Percentiles rank a stretch among this genome's conserved stretches.
These are phyloP conservation scores for Lactifluus echinatus DNA, from an alignment of 768 basidiomycete species.

Conservation along the genomic window DNA sequence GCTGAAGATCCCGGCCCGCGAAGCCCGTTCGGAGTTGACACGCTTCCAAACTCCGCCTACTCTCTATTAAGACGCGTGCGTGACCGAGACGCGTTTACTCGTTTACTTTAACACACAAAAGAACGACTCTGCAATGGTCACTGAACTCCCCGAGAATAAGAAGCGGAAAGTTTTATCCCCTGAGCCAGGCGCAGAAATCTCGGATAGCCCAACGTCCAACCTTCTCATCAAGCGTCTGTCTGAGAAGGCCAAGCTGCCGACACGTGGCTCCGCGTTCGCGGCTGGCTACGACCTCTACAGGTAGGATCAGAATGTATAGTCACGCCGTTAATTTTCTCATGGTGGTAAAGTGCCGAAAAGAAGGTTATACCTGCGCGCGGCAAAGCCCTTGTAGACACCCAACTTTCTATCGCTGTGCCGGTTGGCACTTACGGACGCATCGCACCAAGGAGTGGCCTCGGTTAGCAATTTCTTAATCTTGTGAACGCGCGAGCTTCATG, in stretches of 20 bases:
- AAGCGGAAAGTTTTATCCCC: conserved; percentile 56
- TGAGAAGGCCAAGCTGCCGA: conserved; percentile 74
- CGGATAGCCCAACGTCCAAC: conserved; percentile 33
- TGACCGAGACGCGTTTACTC: neutral
- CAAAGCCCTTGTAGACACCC: conserved; percentile 86
- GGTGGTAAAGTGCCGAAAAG: conserved; percentile 59
- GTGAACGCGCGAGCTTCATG: neutral
- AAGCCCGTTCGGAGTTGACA: conserved; percentile 12
- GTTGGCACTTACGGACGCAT: conserved; percentile 92
- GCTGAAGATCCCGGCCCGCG: neutral
- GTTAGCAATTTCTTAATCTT: conserved; percentile 32
- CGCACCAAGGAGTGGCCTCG: conserved; percentile 91
- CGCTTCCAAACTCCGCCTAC: conserved; percentile 8
- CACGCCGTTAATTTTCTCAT: neutral
- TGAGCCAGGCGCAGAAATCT: conserved; percentile 23
- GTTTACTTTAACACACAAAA: neutral
- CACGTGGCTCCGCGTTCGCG: conserved; percentile 74
- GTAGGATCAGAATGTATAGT: conserved; percentile 33
- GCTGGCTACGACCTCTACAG: conserved; percentile 96
- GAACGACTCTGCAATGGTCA: conserved; percentile 2
- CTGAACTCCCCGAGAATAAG: conserved; percentile 30
- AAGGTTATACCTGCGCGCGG: conserved; percentile 82
- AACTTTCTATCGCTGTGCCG: conserved; percentile 90
- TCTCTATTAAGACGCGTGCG: neutral
- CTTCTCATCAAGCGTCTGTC: conserved; percentile 83